Evolutionary conservation across 257 asterid species (phyloP), one percentile per base, ranked within the genome.

Genomic region (Agastache rugosa): DNA sequence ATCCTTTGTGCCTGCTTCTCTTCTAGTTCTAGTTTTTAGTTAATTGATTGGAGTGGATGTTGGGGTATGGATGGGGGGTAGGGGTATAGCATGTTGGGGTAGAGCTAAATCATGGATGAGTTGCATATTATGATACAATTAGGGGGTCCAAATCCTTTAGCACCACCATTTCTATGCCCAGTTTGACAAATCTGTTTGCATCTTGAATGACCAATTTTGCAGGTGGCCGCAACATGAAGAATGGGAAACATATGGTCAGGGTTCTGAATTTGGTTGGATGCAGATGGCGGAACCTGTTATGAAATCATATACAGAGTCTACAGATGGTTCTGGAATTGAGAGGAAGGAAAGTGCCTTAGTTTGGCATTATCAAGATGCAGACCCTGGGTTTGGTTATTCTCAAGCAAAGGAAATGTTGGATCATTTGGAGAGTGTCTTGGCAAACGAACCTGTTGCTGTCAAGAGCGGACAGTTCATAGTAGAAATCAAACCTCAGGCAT

Each of bases 321-420:
- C 97, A 15, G 97, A 92, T 85, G 97, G 97, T 66, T 92, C 96
- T 65, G 87, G 83, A 73, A 85, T 92, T 44, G 97, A 92, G 80
- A 81, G 74, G 75, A 92, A 92, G 72, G 97, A 92, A 83, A 92
- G 97, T 81, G 87, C 97, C 69, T 69, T 92, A 81, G 97, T 92
- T 51, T 92, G 97, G 97, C 96, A 92, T 78, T 90, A 90, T 75
- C 81, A 87, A 20, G 97, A 92, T 82, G 96, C 97, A 19, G 96
- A 90, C 75, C 85, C 96, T 4, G 92, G 87, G 27, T 92, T 90
- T 68, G 97, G 97, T 64, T 90, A 74, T 79, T 83, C 96, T 75
- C 97, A 92, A 83, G 96, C 96, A 4, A 90, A 90, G 83, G 96
- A 92, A 85, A 90, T 92, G 90, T 78, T 93, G 85, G 98, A 93